phyloP scores from a whole-genome alignment of 306 rosid species.

The Vicia faba region DNA sequence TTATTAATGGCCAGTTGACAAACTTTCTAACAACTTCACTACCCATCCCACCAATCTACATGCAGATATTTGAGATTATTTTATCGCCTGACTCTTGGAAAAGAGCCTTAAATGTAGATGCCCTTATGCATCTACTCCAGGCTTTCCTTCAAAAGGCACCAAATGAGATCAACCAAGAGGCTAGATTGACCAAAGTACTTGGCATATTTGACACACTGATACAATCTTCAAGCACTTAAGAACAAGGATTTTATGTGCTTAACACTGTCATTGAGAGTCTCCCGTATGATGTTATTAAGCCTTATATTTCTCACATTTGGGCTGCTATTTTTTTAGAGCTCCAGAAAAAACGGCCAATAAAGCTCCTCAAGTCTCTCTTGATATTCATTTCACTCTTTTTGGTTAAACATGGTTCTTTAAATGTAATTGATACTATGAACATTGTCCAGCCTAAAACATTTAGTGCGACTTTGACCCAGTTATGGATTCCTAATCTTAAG shows the following conservation, averaged over 20 bases:
- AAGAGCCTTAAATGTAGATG: constrained; percentile 84
- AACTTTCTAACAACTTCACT: too few relatives aligned
- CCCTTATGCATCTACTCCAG: constrained; percentile 94
- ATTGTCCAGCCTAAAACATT: constrained; percentile 68
- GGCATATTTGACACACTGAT: constrained; percentile 81
- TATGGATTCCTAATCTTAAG: constrained; percentile 89
- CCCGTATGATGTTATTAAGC: constrained; percentile 61
- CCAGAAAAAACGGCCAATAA: constrained; percentile 60
- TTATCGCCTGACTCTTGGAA: constrained; percentile 90
- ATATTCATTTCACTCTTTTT: constrained; percentile 84
- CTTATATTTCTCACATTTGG: constrained; percentile 75
- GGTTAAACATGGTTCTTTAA: constrained; percentile 69
- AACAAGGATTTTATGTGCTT: constrained; percentile 94
- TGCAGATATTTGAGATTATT: constrained; percentile 81
- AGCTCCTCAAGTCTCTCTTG: constrained; percentile 72
- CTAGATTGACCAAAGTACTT: constrained; percentile 76
- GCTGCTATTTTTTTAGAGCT: constrained; percentile 79
- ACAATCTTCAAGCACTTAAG: constrained; percentile 64
- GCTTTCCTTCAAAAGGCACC: constrained; percentile 99
- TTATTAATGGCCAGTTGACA: too few relatives aligned
- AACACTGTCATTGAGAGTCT: constrained; percentile 93
- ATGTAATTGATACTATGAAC: constrained; percentile 69
- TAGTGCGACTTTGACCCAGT: constrained; percentile 64
- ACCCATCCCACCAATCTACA: constrained; percentile 73
- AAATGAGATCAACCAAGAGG: constrained; percentile 76